A percentile compares a stretch with the other conserved stretches of the same genome.
Evolutionary conservation across 176 grass and related monocot species (phyloP).

Genomic region (Microstegium vimineum): DNA sequence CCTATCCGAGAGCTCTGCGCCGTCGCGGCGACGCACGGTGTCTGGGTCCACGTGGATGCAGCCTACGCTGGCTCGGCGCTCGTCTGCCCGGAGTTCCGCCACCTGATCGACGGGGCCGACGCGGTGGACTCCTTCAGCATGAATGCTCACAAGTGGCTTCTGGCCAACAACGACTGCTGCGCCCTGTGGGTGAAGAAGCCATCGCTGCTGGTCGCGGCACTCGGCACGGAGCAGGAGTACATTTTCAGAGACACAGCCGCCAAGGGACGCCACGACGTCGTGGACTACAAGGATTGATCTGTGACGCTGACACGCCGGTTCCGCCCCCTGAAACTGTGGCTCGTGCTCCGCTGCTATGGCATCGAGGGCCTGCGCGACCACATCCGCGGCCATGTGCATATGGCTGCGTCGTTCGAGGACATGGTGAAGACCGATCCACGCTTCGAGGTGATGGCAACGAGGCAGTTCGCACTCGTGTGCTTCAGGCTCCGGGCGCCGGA

Average conservation of each 20-base stretch:
- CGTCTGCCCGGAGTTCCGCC: background rate
- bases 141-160: slow-evolving; percentile 18
- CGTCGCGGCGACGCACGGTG: slow-evolving; percentile 14
- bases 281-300: slow-evolving; percentile 14
- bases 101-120: background rate
- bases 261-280: background rate
- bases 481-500: background rate
- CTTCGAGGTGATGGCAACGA: background rate
- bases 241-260: slow-evolving; percentile 15
- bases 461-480: slow-evolving; percentile 38
- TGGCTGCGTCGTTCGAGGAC: background rate
- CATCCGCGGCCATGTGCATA: background rate
- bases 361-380: background rate
- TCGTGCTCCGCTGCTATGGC: slow-evolving; percentile 37
- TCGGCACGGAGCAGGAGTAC: slow-evolving; percentile 14
- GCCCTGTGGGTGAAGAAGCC: slow-evolving; percentile 3
- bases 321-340: slow-evolving; percentile 50
- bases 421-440: background rate
- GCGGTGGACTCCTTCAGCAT: slow-evolving; percentile 22
- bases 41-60: slow-evolving; percentile 7
- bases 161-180: slow-evolving; percentile 18
- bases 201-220: background rate
- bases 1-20: slow-evolving; percentile 6
- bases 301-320: slow-evolving; percentile 33
- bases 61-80: background rate